phyloP scores from a whole-genome alignment of 371 early-diverging fungal genomes.

The Haplosporangium sp. region DNA sequence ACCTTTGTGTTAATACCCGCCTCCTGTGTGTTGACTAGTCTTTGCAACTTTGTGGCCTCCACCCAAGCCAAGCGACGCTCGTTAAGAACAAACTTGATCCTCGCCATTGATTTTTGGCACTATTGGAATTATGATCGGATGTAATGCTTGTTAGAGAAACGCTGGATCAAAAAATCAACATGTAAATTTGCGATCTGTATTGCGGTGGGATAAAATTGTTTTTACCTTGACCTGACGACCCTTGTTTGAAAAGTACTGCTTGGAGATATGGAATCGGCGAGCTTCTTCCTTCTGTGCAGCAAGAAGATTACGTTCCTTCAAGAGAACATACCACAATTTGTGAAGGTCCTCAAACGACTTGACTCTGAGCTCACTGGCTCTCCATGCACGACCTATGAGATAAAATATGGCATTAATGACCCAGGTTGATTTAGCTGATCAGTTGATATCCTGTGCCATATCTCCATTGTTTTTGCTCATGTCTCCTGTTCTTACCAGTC shows the following conservation, averaged over 20 bases:
- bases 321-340: slow-evolving; percentile 94
- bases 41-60: slow-evolving; percentile 60
- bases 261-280: slow-evolving; percentile 71
- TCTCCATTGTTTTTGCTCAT: neutral
- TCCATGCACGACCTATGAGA: slow-evolving; percentile 91
- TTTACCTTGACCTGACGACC: slow-evolving; percentile 82
- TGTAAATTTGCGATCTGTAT: neutral
- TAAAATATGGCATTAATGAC: neutral
- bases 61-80: slow-evolving; percentile 86
- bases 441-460: neutral
- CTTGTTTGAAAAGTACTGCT: slow-evolving; percentile 77
- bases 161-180: neutral
- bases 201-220: neutral
- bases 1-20: slow-evolving; percentile 40
- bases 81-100: slow-evolving; percentile 91
- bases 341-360: slow-evolving; percentile 98
- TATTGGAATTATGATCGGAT: slow-evolving; percentile 28
- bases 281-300: slow-evolving; percentile 91
- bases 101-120: slow-evolving; percentile 94
- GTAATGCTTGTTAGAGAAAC: neutral
- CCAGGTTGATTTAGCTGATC: neutral
- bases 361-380: slow-evolving; percentile 86
- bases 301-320: slow-evolving; percentile 95
- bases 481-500: slow-evolving; percentile 66
- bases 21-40: slow-evolving; percentile 28